Evolutionary conservation across 257 asterid genomes (phyloP).

Genomic region (Solanum chiquidenum): DNA sequence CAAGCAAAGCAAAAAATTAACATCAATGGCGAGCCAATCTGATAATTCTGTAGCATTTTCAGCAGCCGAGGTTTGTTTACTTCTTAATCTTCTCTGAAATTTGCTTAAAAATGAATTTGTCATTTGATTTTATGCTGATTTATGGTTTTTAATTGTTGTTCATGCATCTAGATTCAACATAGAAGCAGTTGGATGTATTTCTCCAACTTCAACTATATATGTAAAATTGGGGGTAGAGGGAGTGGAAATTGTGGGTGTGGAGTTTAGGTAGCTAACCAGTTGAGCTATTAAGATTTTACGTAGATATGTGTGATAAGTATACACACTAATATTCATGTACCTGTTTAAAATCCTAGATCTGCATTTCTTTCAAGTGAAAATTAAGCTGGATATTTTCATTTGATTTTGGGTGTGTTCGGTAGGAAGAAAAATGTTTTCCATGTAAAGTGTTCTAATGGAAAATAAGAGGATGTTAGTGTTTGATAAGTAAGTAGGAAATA

Average conservation of each 20-base stretch:
- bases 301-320: neutral
- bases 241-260: neutral
- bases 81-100: neutral
- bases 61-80: slow-evolving; percentile 60
- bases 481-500: neutral
- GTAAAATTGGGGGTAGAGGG: neutral
- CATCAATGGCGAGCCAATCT: slow-evolving; percentile 47
- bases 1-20: neutral
- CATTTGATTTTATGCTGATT: neutral
- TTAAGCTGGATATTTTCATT: neutral
- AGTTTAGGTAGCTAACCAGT: neutral
- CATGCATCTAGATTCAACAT: neutral
- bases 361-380: neutral
- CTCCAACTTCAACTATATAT: neutral
- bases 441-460: neutral
- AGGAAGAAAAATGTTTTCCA: neutral
- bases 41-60: slow-evolving; percentile 56
- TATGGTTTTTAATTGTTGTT: neutral
- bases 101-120: neutral
- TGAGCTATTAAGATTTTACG: neutral
- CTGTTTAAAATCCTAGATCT: neutral
- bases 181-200: neutral
- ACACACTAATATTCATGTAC: neutral
- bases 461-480: neutral
- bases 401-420: neutral